Conservation (phyloP, 2,329 filamentous ascomycete genomes). For the Calcarisporium arbuscula region DNA sequence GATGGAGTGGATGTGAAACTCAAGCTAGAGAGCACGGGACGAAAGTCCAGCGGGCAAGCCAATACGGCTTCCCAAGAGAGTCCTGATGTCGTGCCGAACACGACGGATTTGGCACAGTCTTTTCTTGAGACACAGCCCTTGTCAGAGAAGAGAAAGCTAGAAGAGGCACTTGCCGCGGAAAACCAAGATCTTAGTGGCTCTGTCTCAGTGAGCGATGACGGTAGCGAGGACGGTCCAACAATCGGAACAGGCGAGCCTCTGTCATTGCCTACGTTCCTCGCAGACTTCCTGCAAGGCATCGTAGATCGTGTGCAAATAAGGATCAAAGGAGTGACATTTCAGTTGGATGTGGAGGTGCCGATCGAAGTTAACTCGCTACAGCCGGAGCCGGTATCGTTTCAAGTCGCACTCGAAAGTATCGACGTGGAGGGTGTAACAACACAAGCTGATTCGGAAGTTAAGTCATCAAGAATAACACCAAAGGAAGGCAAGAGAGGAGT, state of each 20-base stretch:
- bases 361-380: conserved; percentile 38
- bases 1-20: conserved; percentile 72
- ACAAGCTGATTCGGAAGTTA: conserved; percentile 21
- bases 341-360: conserved; percentile 56
- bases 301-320: conserved; percentile 63
- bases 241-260: conserved; percentile 66
- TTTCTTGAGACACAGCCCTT: conserved; percentile 68
- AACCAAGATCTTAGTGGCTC: conserved; percentile 58
- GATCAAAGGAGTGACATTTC: conserved; percentile 59
- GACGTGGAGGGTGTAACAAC: conserved; percentile 61
- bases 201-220: conserved; percentile 53
- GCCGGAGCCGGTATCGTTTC: conserved; percentile 54
- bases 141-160: conserved; percentile 59
- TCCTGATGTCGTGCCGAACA: conserved; percentile 52
- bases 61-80: conserved; percentile 19
- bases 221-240: conserved; percentile 52
- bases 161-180: conserved; percentile 61
- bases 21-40: conserved; percentile 36
- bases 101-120: conserved; percentile 68
- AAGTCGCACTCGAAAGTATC: conserved; percentile 58
- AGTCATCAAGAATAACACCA: conserved; percentile 30
- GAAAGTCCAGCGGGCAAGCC: conserved; percentile 36
- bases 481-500: conserved; percentile 62
- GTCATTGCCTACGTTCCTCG: conserved; percentile 63
- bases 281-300: conserved; percentile 67